Evolutionary conservation across 331 rosid species (phyloP).

Genomic region (Cydonia oblonga): DNA sequence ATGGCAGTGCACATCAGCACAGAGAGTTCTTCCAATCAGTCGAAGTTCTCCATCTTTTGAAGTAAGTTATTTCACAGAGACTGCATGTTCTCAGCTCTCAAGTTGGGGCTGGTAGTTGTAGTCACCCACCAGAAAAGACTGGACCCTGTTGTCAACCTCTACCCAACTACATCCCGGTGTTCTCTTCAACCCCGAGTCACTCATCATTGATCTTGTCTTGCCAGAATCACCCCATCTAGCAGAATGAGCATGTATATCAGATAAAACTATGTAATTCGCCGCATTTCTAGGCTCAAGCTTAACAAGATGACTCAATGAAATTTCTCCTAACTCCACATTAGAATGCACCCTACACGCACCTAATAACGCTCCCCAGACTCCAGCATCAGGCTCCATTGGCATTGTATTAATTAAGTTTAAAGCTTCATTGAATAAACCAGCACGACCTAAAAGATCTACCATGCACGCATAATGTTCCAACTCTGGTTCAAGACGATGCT

Average conservation of each 20-base stretch:
- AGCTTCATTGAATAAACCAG: conserved; percentile 52
- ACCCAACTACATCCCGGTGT: conserved; percentile 63
- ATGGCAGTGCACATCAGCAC: background rate
- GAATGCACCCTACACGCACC: conserved; percentile 66
- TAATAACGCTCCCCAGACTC: conserved; percentile 70
- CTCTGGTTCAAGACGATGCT: conserved; percentile 36
- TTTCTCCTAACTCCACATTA: conserved; percentile 47
- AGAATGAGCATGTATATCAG: conserved; percentile 48
- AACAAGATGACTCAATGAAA: conserved; percentile 45
- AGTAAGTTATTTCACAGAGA: conserved; percentile 2
- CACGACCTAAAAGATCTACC: conserved; percentile 59
- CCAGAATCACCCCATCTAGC: conserved; percentile 46
- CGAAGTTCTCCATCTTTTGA: background rate
- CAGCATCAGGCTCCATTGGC: conserved; percentile 50
- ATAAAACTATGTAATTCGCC: conserved; percentile 33
- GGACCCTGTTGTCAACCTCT: conserved; percentile 25
- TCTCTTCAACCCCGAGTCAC: conserved; percentile 38
- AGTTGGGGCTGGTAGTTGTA: conserved; percentile 6
- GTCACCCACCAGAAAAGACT: background rate
- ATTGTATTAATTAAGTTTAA: conserved; percentile 28
- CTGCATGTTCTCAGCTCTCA: background rate
- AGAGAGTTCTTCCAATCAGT: background rate
- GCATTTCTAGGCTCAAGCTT: conserved; percentile 60
- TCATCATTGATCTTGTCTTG: conserved; percentile 32
- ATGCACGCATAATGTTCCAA: conserved; percentile 69